Conservation (phyloP, 768 basidiomycete species). For the Austroboletus festivus region DNA sequence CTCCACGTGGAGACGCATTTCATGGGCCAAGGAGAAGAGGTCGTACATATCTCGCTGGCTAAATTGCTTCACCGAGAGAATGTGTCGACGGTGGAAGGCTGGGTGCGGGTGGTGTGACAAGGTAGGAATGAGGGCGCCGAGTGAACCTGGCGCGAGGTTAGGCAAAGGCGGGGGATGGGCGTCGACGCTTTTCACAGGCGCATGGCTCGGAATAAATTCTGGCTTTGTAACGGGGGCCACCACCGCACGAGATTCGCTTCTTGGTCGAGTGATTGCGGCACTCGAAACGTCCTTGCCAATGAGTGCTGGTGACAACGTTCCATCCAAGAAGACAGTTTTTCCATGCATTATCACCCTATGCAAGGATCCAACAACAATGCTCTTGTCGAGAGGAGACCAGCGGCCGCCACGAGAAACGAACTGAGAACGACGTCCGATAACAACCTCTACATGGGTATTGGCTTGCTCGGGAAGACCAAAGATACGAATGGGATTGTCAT, state of each 20-base stretch:
- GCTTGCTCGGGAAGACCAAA: slow-evolving; percentile 86
- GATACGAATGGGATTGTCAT: slow-evolving; percentile 91
- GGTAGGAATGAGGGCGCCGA: slow-evolving; percentile 16
- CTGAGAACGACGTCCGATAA: slow-evolving; percentile 68
- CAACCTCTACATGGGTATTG: slow-evolving; percentile 89
- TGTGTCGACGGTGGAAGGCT: slow-evolving; percentile 89
- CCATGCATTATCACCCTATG: slow-evolving; percentile 91
- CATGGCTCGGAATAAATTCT: slow-evolving; percentile 29
- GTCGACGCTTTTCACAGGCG: slow-evolving; percentile 32
- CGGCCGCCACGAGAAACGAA: slow-evolving; percentile 48
- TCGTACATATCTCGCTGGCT: slow-evolving; percentile 85
- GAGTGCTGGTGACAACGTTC: slow-evolving; percentile 56
- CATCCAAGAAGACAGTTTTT: slow-evolving; percentile 87
- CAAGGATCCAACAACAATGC: slow-evolving; percentile 64
- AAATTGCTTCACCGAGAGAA: slow-evolving; percentile 94
- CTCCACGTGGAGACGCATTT: slow-evolving; percentile 96
- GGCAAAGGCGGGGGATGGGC: slow-evolving; percentile 14
- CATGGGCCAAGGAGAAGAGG: slow-evolving; percentile 90
- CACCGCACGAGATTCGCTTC: slow-evolving; percentile 28
- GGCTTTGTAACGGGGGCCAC: slow-evolving; percentile 20
- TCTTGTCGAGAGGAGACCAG: slow-evolving; percentile 85
- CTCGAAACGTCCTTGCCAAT: slow-evolving; percentile 74
- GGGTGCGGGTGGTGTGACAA: slow-evolving; percentile 53
- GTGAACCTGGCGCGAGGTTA: slow-evolving; percentile 6
- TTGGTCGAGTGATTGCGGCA: slow-evolving; percentile 45